Base-by-base conservation (phyloP, 176 grass and related monocot genomes). In the Chrysopogon serrulatus region DNA sequence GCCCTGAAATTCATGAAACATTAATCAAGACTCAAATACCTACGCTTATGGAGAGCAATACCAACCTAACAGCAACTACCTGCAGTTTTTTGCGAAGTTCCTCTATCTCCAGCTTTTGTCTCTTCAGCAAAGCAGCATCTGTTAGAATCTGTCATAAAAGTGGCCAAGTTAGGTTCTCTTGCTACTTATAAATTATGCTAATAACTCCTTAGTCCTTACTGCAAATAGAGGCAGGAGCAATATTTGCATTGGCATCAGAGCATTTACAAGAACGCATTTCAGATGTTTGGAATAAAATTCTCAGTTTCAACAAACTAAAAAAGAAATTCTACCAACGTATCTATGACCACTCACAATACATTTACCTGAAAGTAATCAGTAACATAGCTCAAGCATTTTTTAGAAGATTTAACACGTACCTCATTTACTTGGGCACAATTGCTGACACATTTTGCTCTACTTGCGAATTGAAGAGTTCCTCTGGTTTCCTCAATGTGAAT, bases 391-490 rank as follows among this genome's bases (percentile, higher is more conserved):
- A 44, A 11, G 48, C 27, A 84, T 34, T 11, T 15, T 28, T 21
- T 4, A 86, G 32, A 79, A 54, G 73, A 32, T 62, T 35, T 48
- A 59, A 77, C 31, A 79, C 69, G 9, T 77, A 99, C 91, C 97
- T 99, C 93, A 73, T 99, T 99, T 71, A 99, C 86, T 94, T 99
- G 93, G 65, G 88, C 93, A 87, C 93, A 99, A 53, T 99, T 99
- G 77, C 93, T 99, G 36, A 99, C 87, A 62, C 87, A 85, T 82
- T 99, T 99, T 64, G 97, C 97, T 89, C 97, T 96, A 59, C 93
- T 91, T 80, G 91, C 97, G 86, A 99, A 99, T 65, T 99, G 93
- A 87, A 99, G 97, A 32, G 91, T 99, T 60, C 97, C 97, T 91
- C 87, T 94, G 68, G 79, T 96, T 88, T 99, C 97, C 66, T 99